Base-by-base conservation (phyloP, 306 rosid species). In the Cicer arietinum region DNA sequence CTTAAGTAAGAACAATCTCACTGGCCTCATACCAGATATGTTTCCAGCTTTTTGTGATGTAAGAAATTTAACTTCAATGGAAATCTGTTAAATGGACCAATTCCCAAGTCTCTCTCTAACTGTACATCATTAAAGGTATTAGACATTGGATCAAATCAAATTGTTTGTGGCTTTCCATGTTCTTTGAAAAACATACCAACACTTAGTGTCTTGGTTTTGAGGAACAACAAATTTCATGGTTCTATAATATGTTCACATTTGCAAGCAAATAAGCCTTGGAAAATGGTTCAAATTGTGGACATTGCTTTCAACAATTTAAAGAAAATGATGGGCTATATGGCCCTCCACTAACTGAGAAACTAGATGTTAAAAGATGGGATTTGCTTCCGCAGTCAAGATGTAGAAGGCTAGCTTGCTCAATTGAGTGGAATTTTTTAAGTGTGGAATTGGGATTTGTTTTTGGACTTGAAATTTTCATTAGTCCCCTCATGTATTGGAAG, bases 41-140 rank as follows among this genome's bases (percentile, higher is more conserved):
- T 14, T 1, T 18, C 5, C 72, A 17, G 10, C 0, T 2, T 2
- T 20, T 0, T 88, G 92, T 54, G 3, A 0, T 30, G 2, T 84
- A 4, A 6, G 8, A 12, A 76, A 82, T 53, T n/a, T 85, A 74
- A 63, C 40, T 50, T 88, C 35, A 52, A 60, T 14, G 77, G 18
- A 41, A 88, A 88, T 77, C 0, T 0, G 0, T 30, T 88, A 0
- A 3, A 6, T 4, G 88, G 88, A 0, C 1, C 4, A 7, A 20
- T 88, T 14, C 92, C 92, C 35, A 48, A 20, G 13, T 82, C 90
- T 12, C 66, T 88, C 10, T 69, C 64, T 0, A 6, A 47, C 3
- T 88, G 86, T 64, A 0, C 1, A 0, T 0, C 0, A 0, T 7
- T 85, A 7, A 71, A 83, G 4, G 77, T 84, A 7, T 2, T 85